phyloP scores from a whole-genome alignment of 306 rosid species.

The Malus orientalis region DNA sequence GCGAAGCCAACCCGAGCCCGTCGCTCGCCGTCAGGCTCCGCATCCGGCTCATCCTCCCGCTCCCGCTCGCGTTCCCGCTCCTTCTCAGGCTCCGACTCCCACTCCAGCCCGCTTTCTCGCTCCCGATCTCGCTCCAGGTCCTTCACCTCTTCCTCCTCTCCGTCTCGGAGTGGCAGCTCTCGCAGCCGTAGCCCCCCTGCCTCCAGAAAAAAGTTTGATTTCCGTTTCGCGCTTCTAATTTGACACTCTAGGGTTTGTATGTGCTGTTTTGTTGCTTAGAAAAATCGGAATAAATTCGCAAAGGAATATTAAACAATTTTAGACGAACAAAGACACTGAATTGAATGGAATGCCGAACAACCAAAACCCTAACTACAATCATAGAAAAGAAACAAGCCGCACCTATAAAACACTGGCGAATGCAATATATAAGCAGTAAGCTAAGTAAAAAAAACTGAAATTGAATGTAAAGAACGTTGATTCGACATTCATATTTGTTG shows the following conservation, averaged over 20 bases:
- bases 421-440: no score
- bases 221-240: neutral
- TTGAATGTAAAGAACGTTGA: no score
- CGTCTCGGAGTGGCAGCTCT: slow-evolving; percentile 55
- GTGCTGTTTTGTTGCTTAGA: neutral
- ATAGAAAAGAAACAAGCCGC: no score
- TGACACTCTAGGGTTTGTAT: slow-evolving; percentile 2
- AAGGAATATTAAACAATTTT: neutral
- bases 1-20: slow-evolving; percentile 90
- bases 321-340: neutral
- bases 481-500: no score
- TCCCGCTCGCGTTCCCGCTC: slow-evolving; percentile 56
- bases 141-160: slow-evolving; percentile 65
- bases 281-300: neutral
- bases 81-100: slow-evolving; percentile 41
- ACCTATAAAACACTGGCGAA: no score
- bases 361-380: neutral
- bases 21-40: slow-evolving; percentile 79
- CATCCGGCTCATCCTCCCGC: slow-evolving; percentile 64
- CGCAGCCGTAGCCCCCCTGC: slow-evolving; percentile 75
- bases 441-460: no score
- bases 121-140: slow-evolving; percentile 59
- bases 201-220: slow-evolving; percentile 44
- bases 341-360: neutral
- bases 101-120: slow-evolving; percentile 46